These are phyloP conservation scores for Annona squamosa DNA, from an alignment of 164 flowering plant species.

Conservation along the genomic window DNA sequence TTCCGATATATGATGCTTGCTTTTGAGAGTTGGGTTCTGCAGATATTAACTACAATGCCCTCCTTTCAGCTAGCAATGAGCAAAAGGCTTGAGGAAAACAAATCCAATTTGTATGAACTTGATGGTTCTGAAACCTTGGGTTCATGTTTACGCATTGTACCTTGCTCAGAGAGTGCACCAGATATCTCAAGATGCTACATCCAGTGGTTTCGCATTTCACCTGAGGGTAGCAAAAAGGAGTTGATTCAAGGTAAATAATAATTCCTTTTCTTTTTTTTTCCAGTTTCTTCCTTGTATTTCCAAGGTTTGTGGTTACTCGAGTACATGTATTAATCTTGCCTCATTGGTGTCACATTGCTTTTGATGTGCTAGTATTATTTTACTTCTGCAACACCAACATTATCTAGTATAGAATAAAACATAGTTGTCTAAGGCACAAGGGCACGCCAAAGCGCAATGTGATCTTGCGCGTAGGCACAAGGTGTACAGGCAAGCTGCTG, in stretches of 20 bases:
- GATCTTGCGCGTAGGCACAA: no score
- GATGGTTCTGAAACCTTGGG: conserved; percentile 82
- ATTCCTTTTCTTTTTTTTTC: neutral
- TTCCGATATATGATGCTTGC: no score
- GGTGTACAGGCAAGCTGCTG: no score
- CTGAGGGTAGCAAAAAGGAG: conserved; percentile 66
- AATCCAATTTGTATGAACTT: conserved; percentile 43
- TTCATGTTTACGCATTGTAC: conserved; percentile 53
- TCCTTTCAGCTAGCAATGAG: conserved; percentile 56
- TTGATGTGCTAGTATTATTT: neutral
- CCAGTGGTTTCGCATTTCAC: conserved; percentile 82
- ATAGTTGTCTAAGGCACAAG: no score
- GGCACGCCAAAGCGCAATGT: no score
- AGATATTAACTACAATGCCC: neutral
- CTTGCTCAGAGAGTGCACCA: conserved; percentile 44
- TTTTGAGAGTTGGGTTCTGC: no score
- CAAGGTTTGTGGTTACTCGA: neutral
- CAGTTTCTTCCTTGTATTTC: neutral
- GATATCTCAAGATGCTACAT: conserved; percentile 66
- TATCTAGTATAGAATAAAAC: no score
- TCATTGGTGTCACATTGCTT: neutral
- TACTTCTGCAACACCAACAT: neutral
- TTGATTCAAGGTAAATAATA: conserved; percentile 59
- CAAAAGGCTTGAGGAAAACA: conserved; percentile 48
- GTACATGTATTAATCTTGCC: neutral